phyloP scores from a whole-genome alignment of 768 basidiomycete genomes.

The Favolaschia claudopus region DNA sequence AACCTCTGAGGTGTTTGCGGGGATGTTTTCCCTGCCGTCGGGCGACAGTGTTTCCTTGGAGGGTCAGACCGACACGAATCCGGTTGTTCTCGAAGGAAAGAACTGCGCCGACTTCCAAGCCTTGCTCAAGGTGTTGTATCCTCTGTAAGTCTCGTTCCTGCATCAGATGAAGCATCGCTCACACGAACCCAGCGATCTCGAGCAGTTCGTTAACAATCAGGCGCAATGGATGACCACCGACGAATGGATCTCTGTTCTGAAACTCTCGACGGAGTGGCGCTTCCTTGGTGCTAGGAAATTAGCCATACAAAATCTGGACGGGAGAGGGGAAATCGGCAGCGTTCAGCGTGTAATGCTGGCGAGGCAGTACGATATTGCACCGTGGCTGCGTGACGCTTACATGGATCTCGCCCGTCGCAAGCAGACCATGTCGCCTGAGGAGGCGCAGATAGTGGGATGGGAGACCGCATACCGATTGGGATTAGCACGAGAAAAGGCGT shows the following conservation, averaged over 20 bases:
- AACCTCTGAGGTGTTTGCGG: constrained; percentile 30
- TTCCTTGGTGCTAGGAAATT: constrained; percentile 26
- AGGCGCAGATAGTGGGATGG: no score
- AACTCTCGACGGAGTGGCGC: constrained; percentile 42
- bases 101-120: constrained; percentile 31
- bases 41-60: constrained; percentile 24
- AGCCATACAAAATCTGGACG: constrained; percentile 32
- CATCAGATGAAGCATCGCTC: neutral
- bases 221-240: neutral
- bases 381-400: constrained; percentile 5
- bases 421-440: no score
- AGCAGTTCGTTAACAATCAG: neutral
- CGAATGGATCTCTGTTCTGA: constrained; percentile 39
- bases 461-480: no score
- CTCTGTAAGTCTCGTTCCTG: constrained; percentile 21
- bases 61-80: constrained; percentile 32
- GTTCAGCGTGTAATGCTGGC: neutral
- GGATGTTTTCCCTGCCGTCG: constrained; percentile 28
- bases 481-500: no score
- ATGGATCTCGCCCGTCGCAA: no score
- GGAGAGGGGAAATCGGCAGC: neutral
- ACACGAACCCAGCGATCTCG: neutral
- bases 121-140: constrained; percentile 33
- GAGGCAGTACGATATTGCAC: neutral
- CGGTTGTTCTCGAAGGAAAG: constrained; percentile 32